These are phyloP conservation scores for Penicillium desertorum DNA, from an alignment of 495 filamentous ascomycete species.

Conservation along the genomic window DNA sequence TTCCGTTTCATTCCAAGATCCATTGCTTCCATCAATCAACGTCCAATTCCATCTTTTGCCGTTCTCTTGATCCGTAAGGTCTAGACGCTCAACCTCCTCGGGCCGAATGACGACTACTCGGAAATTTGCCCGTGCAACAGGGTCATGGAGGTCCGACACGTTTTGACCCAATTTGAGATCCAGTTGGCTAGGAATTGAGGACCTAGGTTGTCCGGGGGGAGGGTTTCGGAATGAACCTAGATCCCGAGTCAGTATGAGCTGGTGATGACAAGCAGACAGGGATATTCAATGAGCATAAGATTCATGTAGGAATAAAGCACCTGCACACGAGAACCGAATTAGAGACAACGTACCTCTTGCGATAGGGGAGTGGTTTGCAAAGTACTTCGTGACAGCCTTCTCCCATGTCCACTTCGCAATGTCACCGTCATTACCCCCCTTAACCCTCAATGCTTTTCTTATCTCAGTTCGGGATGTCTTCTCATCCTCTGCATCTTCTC, in stretches of 20 bases:
- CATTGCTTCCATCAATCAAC: slow-evolving; percentile 37
- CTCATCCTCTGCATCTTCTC: slow-evolving; percentile 40
- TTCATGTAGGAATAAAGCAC: neutral
- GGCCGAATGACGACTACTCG: slow-evolving; percentile 81
- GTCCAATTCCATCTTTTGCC: slow-evolving; percentile 67
- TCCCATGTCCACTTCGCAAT: slow-evolving; percentile 61
- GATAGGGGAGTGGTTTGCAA: slow-evolving; percentile 77
- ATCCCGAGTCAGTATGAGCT: slow-evolving; percentile 8
- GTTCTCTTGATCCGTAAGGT: slow-evolving; percentile 66
- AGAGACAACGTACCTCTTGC: slow-evolving; percentile 58
- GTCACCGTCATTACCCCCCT: slow-evolving; percentile 30
- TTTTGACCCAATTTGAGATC: slow-evolving; percentile 62
- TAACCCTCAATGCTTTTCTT: slow-evolving; percentile 27
- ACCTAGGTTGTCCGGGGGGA: slow-evolving; percentile 64
- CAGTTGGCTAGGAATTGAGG: slow-evolving; percentile 43
- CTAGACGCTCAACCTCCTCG: slow-evolving; percentile 72
- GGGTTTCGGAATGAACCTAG: slow-evolving; percentile 72
- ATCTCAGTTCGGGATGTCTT: slow-evolving; percentile 47
- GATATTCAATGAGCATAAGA: neutral
- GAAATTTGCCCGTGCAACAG: slow-evolving; percentile 73
- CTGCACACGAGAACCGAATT: neutral
- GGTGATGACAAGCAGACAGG: neutral
- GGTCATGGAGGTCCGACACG: slow-evolving; percentile 66
- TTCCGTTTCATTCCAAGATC: slow-evolving; percentile 72
- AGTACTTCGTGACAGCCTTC: slow-evolving; percentile 78